Conservation (phyloP, 208 protist species). For the Phytomonas serpens region DNA sequence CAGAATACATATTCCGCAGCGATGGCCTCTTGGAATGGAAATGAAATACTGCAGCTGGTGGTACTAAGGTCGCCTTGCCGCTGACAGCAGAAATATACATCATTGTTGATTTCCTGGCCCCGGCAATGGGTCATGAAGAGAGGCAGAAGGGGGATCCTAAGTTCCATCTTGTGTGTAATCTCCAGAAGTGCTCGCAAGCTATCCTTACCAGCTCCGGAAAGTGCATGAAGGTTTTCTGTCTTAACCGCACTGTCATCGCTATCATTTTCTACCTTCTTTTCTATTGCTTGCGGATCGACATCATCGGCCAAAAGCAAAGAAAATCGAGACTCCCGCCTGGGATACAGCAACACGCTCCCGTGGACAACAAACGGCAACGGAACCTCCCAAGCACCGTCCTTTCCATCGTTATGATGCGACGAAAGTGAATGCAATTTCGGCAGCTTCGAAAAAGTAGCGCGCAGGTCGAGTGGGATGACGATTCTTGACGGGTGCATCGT, state of each 20-base stretch:
- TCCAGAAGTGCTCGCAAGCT: conserved; percentile 11
- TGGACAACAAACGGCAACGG: not conserved
- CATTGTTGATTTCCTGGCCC: conserved; percentile 13
- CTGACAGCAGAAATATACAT: conserved; percentile 38
- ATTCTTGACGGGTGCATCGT: not conserved
- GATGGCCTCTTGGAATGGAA: conserved; percentile 24
- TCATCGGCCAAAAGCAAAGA: not conserved
- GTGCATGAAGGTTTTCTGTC: conserved; percentile 2
- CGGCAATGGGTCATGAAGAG: conserved; percentile 28
- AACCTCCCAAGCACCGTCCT: not conserved
- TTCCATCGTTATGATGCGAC: not conserved
- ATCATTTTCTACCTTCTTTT: not conserved
- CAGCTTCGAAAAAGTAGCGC: not conserved
- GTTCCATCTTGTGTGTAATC: conserved; percentile 11
- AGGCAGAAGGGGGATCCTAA: conserved; percentile 44
- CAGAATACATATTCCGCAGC: conserved; percentile 47
- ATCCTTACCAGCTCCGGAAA: conserved; percentile 9
- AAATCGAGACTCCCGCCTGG: not conserved
- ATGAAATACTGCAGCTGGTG: conserved; percentile 23
- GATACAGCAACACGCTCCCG: not conserved
- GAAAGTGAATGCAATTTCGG: not conserved
- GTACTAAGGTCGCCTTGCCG: conserved; percentile 39
- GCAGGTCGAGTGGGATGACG: not conserved
- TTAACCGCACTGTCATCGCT: not conserved
- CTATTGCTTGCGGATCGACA: not conserved